Evolutionary conservation across 768 basidiomycete species (phyloP).

Genomic region (Lentinula edodes): DNA sequence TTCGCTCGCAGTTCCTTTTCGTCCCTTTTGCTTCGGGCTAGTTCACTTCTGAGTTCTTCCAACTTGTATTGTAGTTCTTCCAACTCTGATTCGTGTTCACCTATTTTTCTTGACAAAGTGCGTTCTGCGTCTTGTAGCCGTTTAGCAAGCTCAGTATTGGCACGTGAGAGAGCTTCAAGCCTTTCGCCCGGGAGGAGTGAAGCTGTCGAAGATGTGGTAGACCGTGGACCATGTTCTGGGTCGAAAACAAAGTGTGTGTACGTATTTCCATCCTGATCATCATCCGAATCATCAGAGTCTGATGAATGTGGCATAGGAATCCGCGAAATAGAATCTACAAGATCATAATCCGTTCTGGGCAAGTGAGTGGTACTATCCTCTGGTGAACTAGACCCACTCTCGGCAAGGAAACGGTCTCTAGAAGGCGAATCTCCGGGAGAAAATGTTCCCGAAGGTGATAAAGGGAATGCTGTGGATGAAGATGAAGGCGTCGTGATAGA

Average conservation of each 20-base stretch:
- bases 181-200: slow-evolving; percentile 72
- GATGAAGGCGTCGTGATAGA: slow-evolving; percentile 48
- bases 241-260: slow-evolving; percentile 31
- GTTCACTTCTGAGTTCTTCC: slow-evolving; percentile 74
- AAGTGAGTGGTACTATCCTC: slow-evolving; percentile 30
- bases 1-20: slow-evolving; percentile 89
- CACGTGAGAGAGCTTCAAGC: slow-evolving; percentile 65
- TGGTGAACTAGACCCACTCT: slow-evolving; percentile 37
- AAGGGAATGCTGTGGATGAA: slow-evolving; percentile 15
- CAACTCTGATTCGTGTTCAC: slow-evolving; percentile 77
- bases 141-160: slow-evolving; percentile 68
- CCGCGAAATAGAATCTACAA: slow-evolving; percentile 43
- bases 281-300: slow-evolving; percentile 44
- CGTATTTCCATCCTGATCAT: slow-evolving; percentile 29
- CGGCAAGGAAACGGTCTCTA: slow-evolving; percentile 39
- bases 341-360: slow-evolving; percentile 26
- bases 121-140: slow-evolving; percentile 75
- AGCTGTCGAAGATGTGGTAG: slow-evolving; percentile 51
- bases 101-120: slow-evolving; percentile 57
- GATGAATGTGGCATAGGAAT: slow-evolving; percentile 58
- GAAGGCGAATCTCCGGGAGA: slow-evolving; percentile 21
- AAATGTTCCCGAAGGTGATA: neutral
- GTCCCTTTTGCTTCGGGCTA: slow-evolving; percentile 77
- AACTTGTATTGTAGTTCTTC: slow-evolving; percentile 73
- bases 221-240: slow-evolving; percentile 57